Evolutionary conservation across 306 rosid genomes (phyloP).

Genomic region (Gastrolobium bilobum): DNA sequence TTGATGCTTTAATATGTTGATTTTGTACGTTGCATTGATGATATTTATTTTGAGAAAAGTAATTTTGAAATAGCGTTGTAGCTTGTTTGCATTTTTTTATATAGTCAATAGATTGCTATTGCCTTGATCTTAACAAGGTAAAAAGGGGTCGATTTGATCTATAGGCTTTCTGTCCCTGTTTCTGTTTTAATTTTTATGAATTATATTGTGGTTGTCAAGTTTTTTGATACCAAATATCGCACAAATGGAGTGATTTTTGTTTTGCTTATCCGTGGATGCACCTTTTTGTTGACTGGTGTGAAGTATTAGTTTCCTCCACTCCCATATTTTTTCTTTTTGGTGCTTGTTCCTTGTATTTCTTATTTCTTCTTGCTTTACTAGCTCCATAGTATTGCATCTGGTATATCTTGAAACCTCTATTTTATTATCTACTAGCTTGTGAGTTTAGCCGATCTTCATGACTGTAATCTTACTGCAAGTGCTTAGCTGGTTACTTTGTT

Average conservation of each 20-base stretch:
- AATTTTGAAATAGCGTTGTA: constrained; percentile 14
- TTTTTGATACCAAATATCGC: constrained; percentile 2
- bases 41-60: constrained; percentile 28
- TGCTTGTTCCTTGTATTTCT: not conserved
- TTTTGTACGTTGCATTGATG: not conserved
- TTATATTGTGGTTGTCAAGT: constrained; percentile 18
- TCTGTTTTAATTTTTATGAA: not conserved
- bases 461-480: constrained; percentile 27
- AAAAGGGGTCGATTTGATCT: constrained; percentile 21
- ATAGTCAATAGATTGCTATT: constrained; percentile 4
- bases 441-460: constrained; percentile 10
- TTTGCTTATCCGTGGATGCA: constrained; percentile 18
- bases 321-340: not conserved
- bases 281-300: constrained; percentile 5
- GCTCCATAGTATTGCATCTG: not conserved
- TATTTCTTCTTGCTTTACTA: not conserved
- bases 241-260: constrained; percentile 27
- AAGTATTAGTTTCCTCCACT: not conserved
- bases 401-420: constrained; percentile 24
- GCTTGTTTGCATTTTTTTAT: constrained; percentile 28
- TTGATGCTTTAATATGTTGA: not conserved
- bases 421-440: constrained; percentile 35
- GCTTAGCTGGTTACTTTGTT: constrained; percentile 39
- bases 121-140: constrained; percentile 36
- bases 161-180: constrained; percentile 1